Base-by-base conservation (phyloP, 306 rosid genomes). In the Parietaria judaica region DNA sequence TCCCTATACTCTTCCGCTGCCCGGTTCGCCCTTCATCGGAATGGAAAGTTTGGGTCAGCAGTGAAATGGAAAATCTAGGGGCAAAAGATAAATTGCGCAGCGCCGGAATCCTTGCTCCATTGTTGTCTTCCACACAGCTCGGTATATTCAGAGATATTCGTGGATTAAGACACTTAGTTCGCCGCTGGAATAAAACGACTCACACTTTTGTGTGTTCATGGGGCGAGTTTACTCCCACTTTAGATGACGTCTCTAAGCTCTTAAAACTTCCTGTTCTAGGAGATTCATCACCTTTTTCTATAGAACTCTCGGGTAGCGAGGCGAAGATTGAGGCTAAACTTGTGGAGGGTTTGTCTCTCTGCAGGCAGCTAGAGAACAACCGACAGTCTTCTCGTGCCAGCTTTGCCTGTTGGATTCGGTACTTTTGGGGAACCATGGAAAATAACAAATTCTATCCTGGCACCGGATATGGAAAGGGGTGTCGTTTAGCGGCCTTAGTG, bases 191-290 rank as follows among this genome's bases (percentile, higher is more conserved):
- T 36, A 56, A 56, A 31, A 56, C 60, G 13, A 56, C 45, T 36
- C 60, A 36, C 39, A 36, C 60, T 10, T 56, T 56, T 36, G 17
- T 56, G n/a, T 56, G 60, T 8, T 16, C 60, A 35, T 56, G 60
- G 60, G 60, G 60, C 13, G 60, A 56, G 60, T 56, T 56, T 36
- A 56, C 60, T 56, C 45, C 60, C 60, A 56, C 60, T 5, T 38
- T 56, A 7, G 14, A 56, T 13, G 60, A 56, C 44, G 60, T 56
- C 45, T 56, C 37, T 3, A 56, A 34, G 60, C 41, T 56, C 14
- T 36, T 56, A 4, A 31, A 44, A 17, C 16, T 56, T 41, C 60
- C 60, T 7, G 10, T 56, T 11, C 11, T 56, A 44, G 60, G 60
- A 38, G 60, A 56, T 36, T 41, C 8, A 11, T 56, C 60, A 8